A percentile compares a stretch with the other conserved stretches of the same genome.
phyloP scores from a whole-genome alignment of 2,329 filamentous ascomycete species.

The Ilyonectria destructans region DNA sequence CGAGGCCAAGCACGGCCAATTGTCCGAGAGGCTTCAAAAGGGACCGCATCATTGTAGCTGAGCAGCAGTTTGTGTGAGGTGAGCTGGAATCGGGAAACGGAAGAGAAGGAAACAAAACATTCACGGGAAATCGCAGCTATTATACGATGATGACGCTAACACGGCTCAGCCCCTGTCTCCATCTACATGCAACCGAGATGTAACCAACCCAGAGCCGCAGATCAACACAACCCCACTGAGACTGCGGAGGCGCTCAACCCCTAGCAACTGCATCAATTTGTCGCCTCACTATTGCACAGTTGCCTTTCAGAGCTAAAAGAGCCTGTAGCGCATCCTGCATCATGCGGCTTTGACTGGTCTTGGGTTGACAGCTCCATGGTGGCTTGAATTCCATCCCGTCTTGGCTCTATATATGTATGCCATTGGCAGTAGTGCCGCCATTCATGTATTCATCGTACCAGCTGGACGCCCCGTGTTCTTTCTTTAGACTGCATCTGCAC shows the following conservation, averaged over 20 bases:
- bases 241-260: background rate
- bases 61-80: background rate
- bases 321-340: background rate
- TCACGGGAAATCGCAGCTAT: background rate
- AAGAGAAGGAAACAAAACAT: background rate
- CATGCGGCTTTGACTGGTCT: background rate
- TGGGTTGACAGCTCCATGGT: background rate
- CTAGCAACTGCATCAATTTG: background rate
- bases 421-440: constrained; percentile 8
- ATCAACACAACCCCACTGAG: background rate
- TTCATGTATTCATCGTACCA: constrained; percentile 2
- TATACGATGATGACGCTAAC: constrained; percentile 4
- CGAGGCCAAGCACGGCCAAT: constrained; percentile 47
- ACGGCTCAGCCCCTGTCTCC: constrained; percentile 11
- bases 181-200: constrained; percentile 5
- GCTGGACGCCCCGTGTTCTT: background rate
- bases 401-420: background rate
- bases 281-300: background rate
- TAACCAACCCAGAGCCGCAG: constrained; percentile 6
- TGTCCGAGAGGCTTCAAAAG: constrained; percentile 24
- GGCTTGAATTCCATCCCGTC: background rate
- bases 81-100: background rate
- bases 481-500: background rate
- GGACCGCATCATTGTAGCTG: constrained; percentile 12
- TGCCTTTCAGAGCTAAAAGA: background rate